Base-by-base conservation (phyloP, 2,329 filamentous ascomycete species). In the Coniochaeta prunicola region DNA sequence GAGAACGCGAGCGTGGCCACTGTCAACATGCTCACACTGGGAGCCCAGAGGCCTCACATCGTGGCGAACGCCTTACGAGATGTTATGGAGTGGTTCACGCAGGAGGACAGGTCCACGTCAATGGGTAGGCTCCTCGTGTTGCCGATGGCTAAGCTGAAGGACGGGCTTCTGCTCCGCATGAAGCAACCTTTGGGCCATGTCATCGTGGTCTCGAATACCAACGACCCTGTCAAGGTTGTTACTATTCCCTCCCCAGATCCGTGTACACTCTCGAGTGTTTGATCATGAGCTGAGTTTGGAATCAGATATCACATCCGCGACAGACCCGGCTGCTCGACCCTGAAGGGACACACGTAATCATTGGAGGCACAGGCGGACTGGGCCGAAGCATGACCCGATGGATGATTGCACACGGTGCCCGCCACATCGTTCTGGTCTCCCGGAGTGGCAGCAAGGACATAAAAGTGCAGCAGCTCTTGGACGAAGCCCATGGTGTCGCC, bases 361-460 rank as follows among this genome's bases (percentile, higher is more conserved):
- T 67, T 15, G 66, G 66, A 13, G 65, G 66, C 1, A 67, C 64
- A 0, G 66, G 66, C 21, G 66, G 66, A 24, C 61, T 68, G n/a
- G 66, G 65, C 1, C 58, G 62, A 8, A 66, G 64, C 19, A 65
- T 67, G 60, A 61, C 65, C 48, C 64, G 64, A 48, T 67, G 64
- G 58, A 66, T 68, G 65, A 58, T 65, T 7, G 57, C 62, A 34
- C 59, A 64, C 54, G 66, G 66, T 1, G 66, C 66, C 6, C 60
- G 63, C 19, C 61, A 53, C 57, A 61, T 68, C 12, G 60, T 67
- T 21, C 58, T 68, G 45, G 53, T 65, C 2, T 67, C 66, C 26
- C 60, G 66, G 19, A 65, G 64, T 38, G 65, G 64, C 31, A 59
- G 59, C 24, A 57, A 59, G 13, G 55, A 59, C n/a, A 53, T 61